A percentile compares a stretch with the other conserved stretches of the same genome.
Evolutionary conservation across 495 filamentous ascomycete genomes (phyloP).

Genomic region (Entonaema liquescens): DNA sequence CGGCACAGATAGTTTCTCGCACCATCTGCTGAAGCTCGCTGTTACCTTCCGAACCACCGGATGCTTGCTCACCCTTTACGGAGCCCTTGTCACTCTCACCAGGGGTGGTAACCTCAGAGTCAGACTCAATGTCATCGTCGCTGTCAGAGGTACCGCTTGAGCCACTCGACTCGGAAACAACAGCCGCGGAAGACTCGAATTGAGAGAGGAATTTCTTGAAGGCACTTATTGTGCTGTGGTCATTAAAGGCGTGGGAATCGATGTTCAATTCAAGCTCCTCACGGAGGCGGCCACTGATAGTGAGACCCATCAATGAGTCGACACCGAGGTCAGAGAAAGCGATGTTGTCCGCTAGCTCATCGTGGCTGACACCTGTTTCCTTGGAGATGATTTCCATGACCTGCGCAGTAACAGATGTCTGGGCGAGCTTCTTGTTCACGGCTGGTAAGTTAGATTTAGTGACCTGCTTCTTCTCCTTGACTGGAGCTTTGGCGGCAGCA

Average conservation of each 20-base stretch:
- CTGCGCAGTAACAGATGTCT: constrained; percentile 49
- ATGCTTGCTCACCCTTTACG: constrained; percentile 49
- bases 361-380: constrained; percentile 69
- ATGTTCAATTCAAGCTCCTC: constrained; percentile 67
- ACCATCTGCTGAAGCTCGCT: constrained; percentile 61
- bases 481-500: constrained; percentile 51
- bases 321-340: constrained; percentile 66
- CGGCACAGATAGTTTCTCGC: constrained; percentile 68
- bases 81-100: constrained; percentile 57
- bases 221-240: constrained; percentile 63
- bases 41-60: constrained; percentile 42
- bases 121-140: constrained; percentile 54
- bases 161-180: constrained; percentile 46
- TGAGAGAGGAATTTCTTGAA: constrained; percentile 67
- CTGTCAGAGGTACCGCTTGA: constrained; percentile 50
- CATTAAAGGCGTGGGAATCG: constrained; percentile 62
- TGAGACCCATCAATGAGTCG: constrained; percentile 68
- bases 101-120: constrained; percentile 58
- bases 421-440: constrained; percentile 51
- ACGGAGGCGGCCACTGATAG: constrained; percentile 60
- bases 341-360: constrained; percentile 66
- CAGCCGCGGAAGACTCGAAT: constrained; percentile 49
- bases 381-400: constrained; percentile 71
- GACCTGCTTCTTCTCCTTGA: constrained; percentile 55
- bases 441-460: constrained; percentile 53